A percentile compares a stretch with the other conserved stretches of the same genome.
These are phyloP conservation scores for Penicillium verrucosum DNA, from an alignment of 2,329 filamentous ascomycete genomes.

Conservation along the genomic window DNA sequence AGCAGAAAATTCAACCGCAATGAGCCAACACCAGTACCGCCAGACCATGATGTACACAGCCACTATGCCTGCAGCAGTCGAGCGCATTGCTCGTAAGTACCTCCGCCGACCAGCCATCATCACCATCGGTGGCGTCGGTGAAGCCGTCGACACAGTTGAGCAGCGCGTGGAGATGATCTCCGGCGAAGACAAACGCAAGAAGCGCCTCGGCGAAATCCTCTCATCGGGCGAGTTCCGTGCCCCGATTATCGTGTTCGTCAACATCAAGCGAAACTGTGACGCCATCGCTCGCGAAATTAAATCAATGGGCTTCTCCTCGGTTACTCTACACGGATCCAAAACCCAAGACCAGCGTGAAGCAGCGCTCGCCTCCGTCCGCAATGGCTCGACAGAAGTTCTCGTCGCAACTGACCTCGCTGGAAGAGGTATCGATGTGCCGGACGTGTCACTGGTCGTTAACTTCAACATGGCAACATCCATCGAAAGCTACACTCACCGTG, in stretches of 20 bases:
- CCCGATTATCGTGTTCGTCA: conserved; percentile 98
- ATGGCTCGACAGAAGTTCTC: conserved; percentile 76
- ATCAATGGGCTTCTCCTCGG: conserved; percentile 82
- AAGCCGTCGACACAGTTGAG: conserved; percentile 96
- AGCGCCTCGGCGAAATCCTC: conserved; percentile 88
- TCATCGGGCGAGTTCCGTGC: conserved; percentile 73
- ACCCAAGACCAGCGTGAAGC: conserved; percentile 97
- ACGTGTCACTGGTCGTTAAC: conserved; percentile 92
- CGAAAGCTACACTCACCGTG: conserved; percentile 93
- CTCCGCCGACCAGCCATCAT: conserved; percentile 88
- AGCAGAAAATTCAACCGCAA: conserved; percentile 80
- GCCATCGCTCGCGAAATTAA: conserved; percentile 92
- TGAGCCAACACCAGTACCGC: conserved; percentile 80
- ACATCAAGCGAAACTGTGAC: conserved; percentile 99
- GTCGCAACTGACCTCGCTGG: conserved; percentile 95
- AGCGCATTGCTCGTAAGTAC: conserved; percentile 96
- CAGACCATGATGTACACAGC: conserved; percentile 99
- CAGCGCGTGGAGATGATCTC: conserved; percentile 89
- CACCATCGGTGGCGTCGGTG: conserved; percentile 88
- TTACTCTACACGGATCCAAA: conserved; percentile 92
- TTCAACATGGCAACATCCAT: conserved; percentile 97
- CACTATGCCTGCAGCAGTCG: conserved; percentile 89
- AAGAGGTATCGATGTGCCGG: conserved; percentile 94
- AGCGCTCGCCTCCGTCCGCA: conserved; percentile 78
- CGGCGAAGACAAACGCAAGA: conserved; percentile 95